Conservation (phyloP, 164 flowering plant species). For the Tinospora cordifolia region DNA sequence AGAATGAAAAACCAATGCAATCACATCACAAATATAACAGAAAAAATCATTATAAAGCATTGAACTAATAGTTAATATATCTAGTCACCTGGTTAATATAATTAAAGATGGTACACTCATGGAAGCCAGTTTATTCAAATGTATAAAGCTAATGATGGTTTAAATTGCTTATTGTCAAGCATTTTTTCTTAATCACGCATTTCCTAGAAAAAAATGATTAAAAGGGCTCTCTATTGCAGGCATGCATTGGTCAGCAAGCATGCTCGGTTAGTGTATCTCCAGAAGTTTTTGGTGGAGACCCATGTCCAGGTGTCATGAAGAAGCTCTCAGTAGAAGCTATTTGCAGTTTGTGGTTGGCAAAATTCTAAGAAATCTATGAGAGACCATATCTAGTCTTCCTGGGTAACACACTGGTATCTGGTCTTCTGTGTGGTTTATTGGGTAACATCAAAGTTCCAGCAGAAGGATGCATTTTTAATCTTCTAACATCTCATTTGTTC, state of each 20-base stretch:
- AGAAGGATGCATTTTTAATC: constrained; percentile 16
- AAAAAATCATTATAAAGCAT: not conserved
- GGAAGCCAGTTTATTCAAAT: too few species aligned
- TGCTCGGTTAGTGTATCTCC: constrained; percentile 74
- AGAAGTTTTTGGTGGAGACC: constrained; percentile 80
- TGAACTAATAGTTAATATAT: not conserved
- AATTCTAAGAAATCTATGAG: constrained; percentile 7
- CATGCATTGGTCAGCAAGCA: constrained; percentile 68
- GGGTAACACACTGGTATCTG: constrained; percentile 1
- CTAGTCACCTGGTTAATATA: not conserved
- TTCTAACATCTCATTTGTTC: constrained; percentile 15
- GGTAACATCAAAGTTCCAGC: not conserved
- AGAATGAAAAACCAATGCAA: not conserved
- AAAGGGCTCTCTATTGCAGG: constrained; percentile 33
- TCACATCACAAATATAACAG: not conserved
- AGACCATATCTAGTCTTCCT: not conserved
- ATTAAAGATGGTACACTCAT: too few species aligned
- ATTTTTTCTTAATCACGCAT: not conserved
- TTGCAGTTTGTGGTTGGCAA: constrained; percentile 30
- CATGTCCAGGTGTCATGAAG: constrained; percentile 61
- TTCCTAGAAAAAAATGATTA: constrained; percentile 5
- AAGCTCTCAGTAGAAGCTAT: constrained; percentile 56
- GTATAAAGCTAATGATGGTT: not conserved
- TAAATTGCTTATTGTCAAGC: not conserved
- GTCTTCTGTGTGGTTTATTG: constrained; percentile 2